phyloP scores from a whole-genome alignment of 305 asterid species.

The Petunia hybrid region DNA sequence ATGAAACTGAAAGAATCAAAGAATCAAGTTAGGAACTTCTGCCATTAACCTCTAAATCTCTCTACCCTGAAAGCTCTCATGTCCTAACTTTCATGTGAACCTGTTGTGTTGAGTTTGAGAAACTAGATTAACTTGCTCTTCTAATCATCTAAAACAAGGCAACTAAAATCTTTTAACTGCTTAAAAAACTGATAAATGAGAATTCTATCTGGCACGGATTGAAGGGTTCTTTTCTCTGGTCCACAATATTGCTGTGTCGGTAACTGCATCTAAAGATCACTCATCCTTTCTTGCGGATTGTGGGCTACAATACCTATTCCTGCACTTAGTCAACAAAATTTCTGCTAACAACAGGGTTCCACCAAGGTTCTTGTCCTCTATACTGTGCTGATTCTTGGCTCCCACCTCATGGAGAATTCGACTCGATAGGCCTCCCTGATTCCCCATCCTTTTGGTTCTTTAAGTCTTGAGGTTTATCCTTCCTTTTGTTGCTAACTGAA shows the following conservation, averaged over 20 bases:
- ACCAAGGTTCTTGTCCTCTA: slow-evolving; percentile 23
- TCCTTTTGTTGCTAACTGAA: slow-evolving; percentile 24
- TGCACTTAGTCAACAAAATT: neutral
- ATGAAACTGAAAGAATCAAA: slow-evolving; percentile 48
- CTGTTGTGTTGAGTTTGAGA: neutral
- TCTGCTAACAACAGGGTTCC: neutral
- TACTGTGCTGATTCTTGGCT: slow-evolving; percentile 3
- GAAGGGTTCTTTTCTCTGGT: neutral
- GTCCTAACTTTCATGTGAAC: neutral
- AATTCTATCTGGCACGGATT: neutral
- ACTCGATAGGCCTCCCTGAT: neutral
- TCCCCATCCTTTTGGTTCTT: neutral
- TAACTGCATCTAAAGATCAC: neutral
- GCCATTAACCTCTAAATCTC: slow-evolving; percentile 28
- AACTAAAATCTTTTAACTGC: neutral
- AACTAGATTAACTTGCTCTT: slow-evolving; percentile 3
- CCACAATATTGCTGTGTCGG: neutral
- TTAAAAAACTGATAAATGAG: neutral
- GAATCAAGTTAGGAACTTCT: slow-evolving; percentile 51
- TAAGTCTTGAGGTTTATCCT: slow-evolving; percentile 8
- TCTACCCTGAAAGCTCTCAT: slow-evolving; percentile 17
- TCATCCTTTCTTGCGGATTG: neutral
- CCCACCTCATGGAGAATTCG: neutral
- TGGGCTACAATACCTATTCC: slow-evolving; percentile 28
- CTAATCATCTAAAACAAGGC: neutral